Base-by-base conservation (phyloP, 306 rosid species). In the Coriaria nepalensis region DNA sequence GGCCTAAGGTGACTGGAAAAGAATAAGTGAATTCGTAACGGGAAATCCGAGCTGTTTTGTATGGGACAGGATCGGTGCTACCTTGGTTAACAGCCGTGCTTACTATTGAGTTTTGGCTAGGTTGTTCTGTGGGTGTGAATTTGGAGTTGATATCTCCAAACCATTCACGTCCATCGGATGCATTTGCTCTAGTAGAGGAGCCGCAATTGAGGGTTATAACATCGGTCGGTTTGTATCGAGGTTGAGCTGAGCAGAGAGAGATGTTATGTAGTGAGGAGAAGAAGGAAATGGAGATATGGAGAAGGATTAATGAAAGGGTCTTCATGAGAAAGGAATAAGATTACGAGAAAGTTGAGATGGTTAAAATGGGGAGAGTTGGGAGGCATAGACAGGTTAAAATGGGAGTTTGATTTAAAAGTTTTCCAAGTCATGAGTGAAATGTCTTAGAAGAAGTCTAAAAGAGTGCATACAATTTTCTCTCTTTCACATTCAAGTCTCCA, bases 11-110 rank as follows among this genome's bases (percentile, higher is more conserved):
- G 50, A 66, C 51, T 2, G 68, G 65, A 14, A 80, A 50, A 4
- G 41, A 49, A 66, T 86, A 82, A 9, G 65, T 72, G 78, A 82
- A 79, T 9, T 57, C 40, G 0, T 72, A 59, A 37, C 7, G 40
- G 4, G 72, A 71, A 33, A 71, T 38, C 5, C 77, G 69, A 0
- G 43, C 77, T 0, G 62, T 47, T 12, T 0, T 33, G 72, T 47
- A 61, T 13, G 71, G 58, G 0, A 11, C 46, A 36, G 33, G 20
- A 15, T 20, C 29, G 43, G 44, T 0, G 61, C 35, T 40, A 0
- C 5, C 2, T 0, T 3, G 40, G 8, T 0, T 12, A n/a, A 4
- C 0, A 4, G 9, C 13, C 36, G 11, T 15, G 9, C 9, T 7
- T 5, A 8, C 14, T 6, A 53, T 45, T 0, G 40, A 35, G 4